These are phyloP conservation scores for Knoxdaviesia proteae DNA, from an alignment of 2,329 filamentous ascomycete genomes.

Conservation along the genomic window DNA sequence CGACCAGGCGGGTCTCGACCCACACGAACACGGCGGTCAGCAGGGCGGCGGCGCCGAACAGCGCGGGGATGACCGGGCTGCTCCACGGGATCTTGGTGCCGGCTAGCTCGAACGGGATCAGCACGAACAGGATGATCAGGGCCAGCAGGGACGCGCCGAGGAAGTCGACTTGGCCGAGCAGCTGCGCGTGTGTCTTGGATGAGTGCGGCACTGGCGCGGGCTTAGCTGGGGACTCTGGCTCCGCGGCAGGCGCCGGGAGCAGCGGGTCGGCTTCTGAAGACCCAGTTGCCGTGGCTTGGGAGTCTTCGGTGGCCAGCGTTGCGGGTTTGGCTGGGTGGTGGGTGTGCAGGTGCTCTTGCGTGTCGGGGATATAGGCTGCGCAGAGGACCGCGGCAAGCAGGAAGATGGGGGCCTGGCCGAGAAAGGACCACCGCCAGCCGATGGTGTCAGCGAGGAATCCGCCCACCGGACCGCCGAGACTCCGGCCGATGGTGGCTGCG, in stretches of 20 bases:
- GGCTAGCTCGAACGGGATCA: conserved; percentile 32
- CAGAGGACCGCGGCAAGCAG: conserved; percentile 31
- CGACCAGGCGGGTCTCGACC: conserved; percentile 23
- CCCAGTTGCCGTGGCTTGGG: no score
- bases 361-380: conserved; percentile 24
- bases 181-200: not conserved
- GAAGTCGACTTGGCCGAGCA: conserved; percentile 24
- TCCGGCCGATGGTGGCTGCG: conserved; percentile 27
- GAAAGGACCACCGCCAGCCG: conserved; percentile 48
- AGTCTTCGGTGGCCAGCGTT: no score
- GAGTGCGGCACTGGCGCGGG: not conserved
- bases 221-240: not conserved
- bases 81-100: conserved; percentile 33
- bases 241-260: not conserved
- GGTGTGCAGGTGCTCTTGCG: not conserved
- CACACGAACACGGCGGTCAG: conserved; percentile 22
- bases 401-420: conserved; percentile 40
- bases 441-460: conserved; percentile 42
- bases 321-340: no score
- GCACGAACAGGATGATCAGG: conserved; percentile 33
- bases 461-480: conserved; percentile 31
- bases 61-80: conserved; percentile 23
- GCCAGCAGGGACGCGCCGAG: conserved; percentile 35
- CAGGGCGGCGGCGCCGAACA: conserved; percentile 18
- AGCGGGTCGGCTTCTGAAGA: no score